A percentile compares a stretch with the other conserved stretches of the same genome.
Conservation (phyloP, 2,329 filamentous ascomycete species). For the Microcera coccophila region DNA sequence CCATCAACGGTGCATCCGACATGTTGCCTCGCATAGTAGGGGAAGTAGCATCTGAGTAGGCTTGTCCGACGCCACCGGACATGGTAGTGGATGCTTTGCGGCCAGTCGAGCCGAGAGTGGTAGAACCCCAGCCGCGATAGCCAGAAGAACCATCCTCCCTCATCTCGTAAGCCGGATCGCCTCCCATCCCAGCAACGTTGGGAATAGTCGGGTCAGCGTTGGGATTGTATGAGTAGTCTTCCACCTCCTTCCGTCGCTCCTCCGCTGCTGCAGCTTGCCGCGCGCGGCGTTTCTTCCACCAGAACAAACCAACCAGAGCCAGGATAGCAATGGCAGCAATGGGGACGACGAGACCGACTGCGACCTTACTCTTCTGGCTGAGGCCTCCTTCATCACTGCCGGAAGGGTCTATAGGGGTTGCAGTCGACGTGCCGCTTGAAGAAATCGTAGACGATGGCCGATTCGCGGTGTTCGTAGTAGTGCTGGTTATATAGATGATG, state of each 20-base stretch:
- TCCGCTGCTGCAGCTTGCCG: conserved; percentile 83
- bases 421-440: conserved; percentile 24
- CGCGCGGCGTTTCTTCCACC: conserved; percentile 86
- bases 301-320: conserved; percentile 70
- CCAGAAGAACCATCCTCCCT: conserved; percentile 71
- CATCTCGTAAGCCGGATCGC: conserved; percentile 65
- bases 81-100: conserved; percentile 87
- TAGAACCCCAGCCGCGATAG: conserved; percentile 93
- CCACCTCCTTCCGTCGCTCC: conserved; percentile 87
- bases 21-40: conserved; percentile 57
- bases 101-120: conserved; percentile 63
- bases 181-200: conserved; percentile 41
- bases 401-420: conserved; percentile 28
- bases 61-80: conserved; percentile 65
- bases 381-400: conserved; percentile 44
- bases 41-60: conserved; percentile 71
- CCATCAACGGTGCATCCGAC: conserved; percentile 61
- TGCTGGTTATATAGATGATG: conserved; percentile 26
- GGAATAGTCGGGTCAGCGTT: conserved; percentile 83
- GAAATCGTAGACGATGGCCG: conserved; percentile 14
- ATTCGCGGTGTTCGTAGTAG: conserved; percentile 18
- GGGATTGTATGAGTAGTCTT: conserved; percentile 97
- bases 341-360: conserved; percentile 89
- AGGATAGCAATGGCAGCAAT: conserved; percentile 83
- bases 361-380: conserved; percentile 66